A percentile compares a stretch with the other conserved stretches of the same genome.
phyloP scores from a whole-genome alignment of 179 eudicot species.

The Beta lomatogona region DNA sequence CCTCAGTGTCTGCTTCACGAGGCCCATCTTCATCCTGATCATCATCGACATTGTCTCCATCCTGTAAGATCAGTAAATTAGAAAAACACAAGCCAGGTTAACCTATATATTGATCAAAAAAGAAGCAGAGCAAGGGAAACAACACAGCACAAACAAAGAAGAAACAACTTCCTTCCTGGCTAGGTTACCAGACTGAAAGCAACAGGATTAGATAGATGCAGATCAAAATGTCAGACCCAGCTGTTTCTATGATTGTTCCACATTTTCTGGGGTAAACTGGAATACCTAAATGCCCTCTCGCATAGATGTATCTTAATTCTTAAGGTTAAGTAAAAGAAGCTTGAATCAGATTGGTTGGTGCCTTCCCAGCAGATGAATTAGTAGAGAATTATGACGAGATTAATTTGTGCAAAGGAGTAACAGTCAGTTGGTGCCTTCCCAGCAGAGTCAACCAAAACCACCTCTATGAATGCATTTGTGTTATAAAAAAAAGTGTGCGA shows the following conservation, averaged over 20 bases:
- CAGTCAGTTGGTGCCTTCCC: neutral
- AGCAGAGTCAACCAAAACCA: neutral
- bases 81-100: neutral
- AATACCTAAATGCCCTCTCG: neutral
- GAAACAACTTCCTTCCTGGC: neutral
- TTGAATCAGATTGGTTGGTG: neutral
- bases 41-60: slow-evolving; percentile 81
- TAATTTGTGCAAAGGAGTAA: neutral
- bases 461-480: neutral
- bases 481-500: neutral
- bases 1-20: slow-evolving; percentile 69
- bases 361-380: too few species aligned
- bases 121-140: neutral
- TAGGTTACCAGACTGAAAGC: neutral
- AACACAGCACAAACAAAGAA: neutral
- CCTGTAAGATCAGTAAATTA: slow-evolving; percentile 43
- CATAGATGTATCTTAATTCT: neutral
- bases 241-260: neutral
- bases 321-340: too few species aligned
- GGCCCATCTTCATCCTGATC: slow-evolving; percentile 92
- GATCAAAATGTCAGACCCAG: slow-evolving; percentile 1
- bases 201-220: neutral
- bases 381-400: too few species aligned
- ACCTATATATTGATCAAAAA: neutral
- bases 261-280: neutral